Base-by-base conservation (phyloP, 2,329 filamentous ascomycete species). In the Talaromyces sp. region DNA sequence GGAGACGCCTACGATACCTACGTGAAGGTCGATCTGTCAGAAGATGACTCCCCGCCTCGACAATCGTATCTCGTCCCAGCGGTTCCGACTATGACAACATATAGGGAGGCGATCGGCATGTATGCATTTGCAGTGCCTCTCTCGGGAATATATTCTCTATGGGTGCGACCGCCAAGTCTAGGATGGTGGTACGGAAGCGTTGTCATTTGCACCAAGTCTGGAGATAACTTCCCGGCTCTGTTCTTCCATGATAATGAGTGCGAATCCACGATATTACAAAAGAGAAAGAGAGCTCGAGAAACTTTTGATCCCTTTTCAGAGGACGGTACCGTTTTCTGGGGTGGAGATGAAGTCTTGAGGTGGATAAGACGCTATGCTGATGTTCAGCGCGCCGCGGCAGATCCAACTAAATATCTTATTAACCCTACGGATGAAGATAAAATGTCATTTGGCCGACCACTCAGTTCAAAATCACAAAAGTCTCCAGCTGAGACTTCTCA, bases 211-310 rank as follows among this genome's bases (percentile, higher is more conserved):
- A 91, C 90, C 1, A 83, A 90, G 12, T 87, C 89, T 0, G 95
- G 95, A 3, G 92, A 97, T 72, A 94, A 90, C 72, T 96, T 97
- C 66, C 94, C 94, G 0, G 92, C 94, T 0, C 79, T 99, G 1
- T 99, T 99, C 78, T 99, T 99, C 77, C 94, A 99, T 73, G 94
- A 99, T 70, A 92, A 87, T 64, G 94, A 99, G 78, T 99, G 94
- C 70, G 90, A 96, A 75, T 95, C 90, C 57, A 99, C 94, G 0
- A 96, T 97, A 24, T 77, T 95, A 59, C 93, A 97, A 75, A 91
- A 95, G 78, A 96, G 94, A 81, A 91, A 88, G 76, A 80, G 90
- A 57, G 86, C 91, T 0, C 85, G 84, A 63, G 91, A 97, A 67
- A 90, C 81, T 50, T 97, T 99, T 68, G 92, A 97, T 68, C 92